Percentiles rank a stretch among this genome's conserved stretches.
These are phyloP conservation scores for Daedaleopsis nitida DNA, from an alignment of 768 basidiomycete genomes.

Conservation along the genomic window DNA sequence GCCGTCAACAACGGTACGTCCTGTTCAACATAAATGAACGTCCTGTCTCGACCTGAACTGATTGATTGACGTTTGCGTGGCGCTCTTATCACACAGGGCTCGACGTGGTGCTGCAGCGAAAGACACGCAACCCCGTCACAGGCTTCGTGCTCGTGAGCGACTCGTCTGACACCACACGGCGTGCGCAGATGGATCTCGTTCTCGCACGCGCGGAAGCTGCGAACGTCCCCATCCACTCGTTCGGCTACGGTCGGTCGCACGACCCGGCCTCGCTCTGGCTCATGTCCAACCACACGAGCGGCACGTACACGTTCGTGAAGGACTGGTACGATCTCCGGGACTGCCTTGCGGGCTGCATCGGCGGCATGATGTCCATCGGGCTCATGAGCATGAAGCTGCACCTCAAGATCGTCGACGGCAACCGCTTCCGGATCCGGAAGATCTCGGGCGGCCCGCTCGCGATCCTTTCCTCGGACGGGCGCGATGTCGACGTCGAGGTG, in stretches of 20 bases:
- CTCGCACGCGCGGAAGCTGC: conserved; percentile 96
- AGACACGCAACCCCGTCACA: conserved; percentile 85
- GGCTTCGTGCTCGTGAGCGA: conserved; percentile 95
- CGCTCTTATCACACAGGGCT: conserved; percentile 53
- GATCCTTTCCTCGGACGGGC: conserved; percentile 88
- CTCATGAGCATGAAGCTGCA: conserved; percentile 93
- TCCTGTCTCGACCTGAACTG: not conserved
- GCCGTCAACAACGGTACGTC: conserved; percentile 90
- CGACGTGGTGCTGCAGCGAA: conserved; percentile 93
- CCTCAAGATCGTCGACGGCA: conserved; percentile 87
- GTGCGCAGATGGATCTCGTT: conserved; percentile 98
- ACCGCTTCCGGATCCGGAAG: conserved; percentile 92
- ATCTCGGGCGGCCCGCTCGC: conserved; percentile 88
- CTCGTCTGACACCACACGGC: conserved; percentile 86
- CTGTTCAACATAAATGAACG: not conserved
- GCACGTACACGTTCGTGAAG: conserved; percentile 97
- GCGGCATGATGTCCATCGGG: conserved; percentile 96
- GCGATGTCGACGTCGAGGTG: conserved; percentile 93
- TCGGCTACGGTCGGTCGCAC: conserved; percentile 96
- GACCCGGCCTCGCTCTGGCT: conserved; percentile 98
- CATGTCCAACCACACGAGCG: conserved; percentile 96
- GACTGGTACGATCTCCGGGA: conserved; percentile 97
- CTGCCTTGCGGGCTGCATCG: conserved; percentile 91
- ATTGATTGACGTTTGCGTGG: not conserved
- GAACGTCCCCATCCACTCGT: conserved; percentile 94